Conservation (phyloP, 345 rosid species). For the Cardamine resedifolia region DNA sequence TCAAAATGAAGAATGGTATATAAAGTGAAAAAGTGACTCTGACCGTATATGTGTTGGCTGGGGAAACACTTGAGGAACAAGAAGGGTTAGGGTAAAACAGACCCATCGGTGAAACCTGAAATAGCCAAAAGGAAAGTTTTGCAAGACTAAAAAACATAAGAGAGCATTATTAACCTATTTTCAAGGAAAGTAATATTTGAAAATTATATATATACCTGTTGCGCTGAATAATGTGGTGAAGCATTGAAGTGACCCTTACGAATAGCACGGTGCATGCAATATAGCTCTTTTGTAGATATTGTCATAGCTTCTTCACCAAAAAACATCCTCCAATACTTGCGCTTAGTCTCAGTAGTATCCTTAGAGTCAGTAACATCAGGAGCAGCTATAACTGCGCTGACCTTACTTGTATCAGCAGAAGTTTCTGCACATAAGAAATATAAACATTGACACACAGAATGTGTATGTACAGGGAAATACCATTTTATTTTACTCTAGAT, state of each 20-base stretch:
- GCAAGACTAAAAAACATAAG: neutral
- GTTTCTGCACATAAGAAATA: constrained; percentile 43
- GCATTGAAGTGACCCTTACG: constrained; percentile 91
- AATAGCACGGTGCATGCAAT: constrained; percentile 68
- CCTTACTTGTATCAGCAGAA: constrained; percentile 42
- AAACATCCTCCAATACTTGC: constrained; percentile 50
- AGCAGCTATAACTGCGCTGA: constrained; percentile 37
- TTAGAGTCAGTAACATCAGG: constrained; percentile 38
- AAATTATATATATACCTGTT: constrained; percentile 60
- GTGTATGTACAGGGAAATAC: too few species aligned
- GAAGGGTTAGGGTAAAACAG: constrained; percentile 77
- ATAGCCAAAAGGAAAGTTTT: constrained; percentile 10
- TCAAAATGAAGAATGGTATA: too few species aligned
- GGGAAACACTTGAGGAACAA: constrained; percentile 83
- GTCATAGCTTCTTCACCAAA: constrained; percentile 86
- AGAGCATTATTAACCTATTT: neutral
- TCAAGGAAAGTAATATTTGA: neutral
- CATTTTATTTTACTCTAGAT: too few species aligned
- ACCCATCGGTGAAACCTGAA: constrained; percentile 94
- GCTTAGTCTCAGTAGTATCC: constrained; percentile 44
- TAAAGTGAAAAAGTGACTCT: constrained; percentile 38
- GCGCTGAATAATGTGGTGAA: constrained; percentile 71
- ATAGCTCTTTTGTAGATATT: constrained; percentile 74
- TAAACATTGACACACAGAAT: neutral
- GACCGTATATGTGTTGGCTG: constrained; percentile 87